phyloP scores from a whole-genome alignment of 768 basidiomycete genomes.

The Pleurotus cornucopiae region DNA sequence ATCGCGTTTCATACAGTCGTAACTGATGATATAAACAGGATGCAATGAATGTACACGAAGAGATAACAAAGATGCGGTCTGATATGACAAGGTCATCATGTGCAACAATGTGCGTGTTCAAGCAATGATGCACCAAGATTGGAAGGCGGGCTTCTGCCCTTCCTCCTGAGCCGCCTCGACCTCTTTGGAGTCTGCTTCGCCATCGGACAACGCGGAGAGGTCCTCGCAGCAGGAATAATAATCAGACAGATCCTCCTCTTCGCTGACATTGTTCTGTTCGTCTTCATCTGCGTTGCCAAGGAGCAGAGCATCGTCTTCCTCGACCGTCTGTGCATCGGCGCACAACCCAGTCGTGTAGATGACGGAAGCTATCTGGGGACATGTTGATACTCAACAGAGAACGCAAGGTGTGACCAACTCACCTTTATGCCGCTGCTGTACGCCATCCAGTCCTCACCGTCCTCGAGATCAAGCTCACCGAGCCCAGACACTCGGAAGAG shows the following conservation, averaged over 20 bases:
- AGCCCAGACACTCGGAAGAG: not conserved
- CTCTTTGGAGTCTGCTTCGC: too few relatives aligned
- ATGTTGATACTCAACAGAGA: not conserved
- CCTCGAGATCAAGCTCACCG: not conserved
- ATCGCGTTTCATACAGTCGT: too few relatives aligned
- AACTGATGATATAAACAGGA: too few relatives aligned
- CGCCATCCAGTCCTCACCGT: not conserved
- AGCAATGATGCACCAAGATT: too few relatives aligned
- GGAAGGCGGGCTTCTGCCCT: too few relatives aligned
- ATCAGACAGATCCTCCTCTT: not conserved
- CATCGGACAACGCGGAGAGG: too few relatives aligned
- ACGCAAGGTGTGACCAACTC: not conserved
- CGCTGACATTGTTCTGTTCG: not conserved
- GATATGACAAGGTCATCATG: too few relatives aligned
- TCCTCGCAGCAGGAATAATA: too few relatives aligned
- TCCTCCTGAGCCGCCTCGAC: too few relatives aligned
- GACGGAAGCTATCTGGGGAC: not conserved
- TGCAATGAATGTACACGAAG: too few relatives aligned
- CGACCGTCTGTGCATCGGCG: not conserved
- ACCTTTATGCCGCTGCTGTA: not conserved
- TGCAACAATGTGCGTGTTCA: too few relatives aligned
- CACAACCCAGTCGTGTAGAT: not conserved
- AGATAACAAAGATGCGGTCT: too few relatives aligned
- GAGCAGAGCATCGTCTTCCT: not conserved
- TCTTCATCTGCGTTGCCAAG: not conserved